Evolutionary conservation across 2,329 filamentous ascomycete species (phyloP), one percentile per base, ranked within the genome.

Genomic region (Tympanopsis confertula): DNA sequence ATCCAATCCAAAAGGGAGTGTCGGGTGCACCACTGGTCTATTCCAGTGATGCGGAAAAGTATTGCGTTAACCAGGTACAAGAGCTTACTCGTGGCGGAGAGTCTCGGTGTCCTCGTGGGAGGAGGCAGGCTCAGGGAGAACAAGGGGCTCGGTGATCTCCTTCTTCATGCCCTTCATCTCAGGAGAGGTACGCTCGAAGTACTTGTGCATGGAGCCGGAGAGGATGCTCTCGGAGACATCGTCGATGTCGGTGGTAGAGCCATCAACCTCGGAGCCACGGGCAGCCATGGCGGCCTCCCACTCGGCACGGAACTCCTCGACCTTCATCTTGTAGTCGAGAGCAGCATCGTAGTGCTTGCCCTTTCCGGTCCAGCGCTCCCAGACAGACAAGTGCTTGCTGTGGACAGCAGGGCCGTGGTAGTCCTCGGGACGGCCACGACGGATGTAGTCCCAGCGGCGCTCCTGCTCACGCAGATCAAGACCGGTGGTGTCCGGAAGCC

Each of bases 391-490:
- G 55, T 96, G 89, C 57, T 82, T 75, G 35, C 85, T 82, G 68
- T 95, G 87, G 42, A 95, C 78, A 42, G 89, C 89, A 38, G 94
- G 80, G 47, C 89, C 89, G 62, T 94, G 88, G 66, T 96, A 96
- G 36, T 95, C 86, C 20, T 77, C 44, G 47, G 79, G 79, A 42
- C 78, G 77, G 44, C 86, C 87, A 2, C 75, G 68, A 42, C 86
- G 81, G 56, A 96, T 86, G 62, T 82, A 95, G 40, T 70, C 63
- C 88, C 89, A 96, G 52, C 89, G 80, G 45, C 89, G 84, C 63
- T 96, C 89, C 64, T 95, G 88, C 62, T 96, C 89, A 70, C 94
- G 94, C 44, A 96, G 78, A 56, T 96, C 89, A 28, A 96, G 82
- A 40, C 89, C 89, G 10, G 88, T 95, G 50, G 89, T 96, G 57